These are phyloP conservation scores for Tetracladium marchalianum DNA, from an alignment of 495 filamentous ascomycete species.

Conservation along the genomic window DNA sequence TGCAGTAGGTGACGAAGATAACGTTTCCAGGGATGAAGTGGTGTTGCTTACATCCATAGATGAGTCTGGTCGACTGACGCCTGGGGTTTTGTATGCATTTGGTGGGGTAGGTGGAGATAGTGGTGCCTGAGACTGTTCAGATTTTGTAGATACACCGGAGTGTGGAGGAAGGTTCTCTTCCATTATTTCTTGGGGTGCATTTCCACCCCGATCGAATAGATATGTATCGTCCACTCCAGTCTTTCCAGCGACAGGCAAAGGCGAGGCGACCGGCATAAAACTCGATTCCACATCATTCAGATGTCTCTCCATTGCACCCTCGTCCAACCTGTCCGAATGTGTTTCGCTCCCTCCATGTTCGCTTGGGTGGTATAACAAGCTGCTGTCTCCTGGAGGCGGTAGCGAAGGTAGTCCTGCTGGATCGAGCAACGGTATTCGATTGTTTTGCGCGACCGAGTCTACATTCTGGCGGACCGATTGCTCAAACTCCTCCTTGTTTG, in stretches of 20 bases:
- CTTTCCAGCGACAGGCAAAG: constrained; percentile 22
- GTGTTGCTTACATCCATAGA: constrained; percentile 30
- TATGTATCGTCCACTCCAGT: constrained; percentile 51
- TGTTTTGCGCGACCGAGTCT: constrained; percentile 2
- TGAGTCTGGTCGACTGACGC: constrained; percentile 7
- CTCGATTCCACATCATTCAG: constrained; percentile 84
- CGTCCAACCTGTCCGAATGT: constrained; percentile 45
- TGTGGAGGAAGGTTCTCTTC: not conserved
- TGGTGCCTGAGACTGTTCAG: not conserved
- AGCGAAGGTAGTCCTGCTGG: constrained; percentile 11
- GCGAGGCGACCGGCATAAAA: constrained; percentile 44
- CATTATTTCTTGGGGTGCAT: too few relatives aligned
- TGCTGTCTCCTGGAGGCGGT: constrained; percentile 16
- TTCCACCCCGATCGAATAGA: constrained; percentile 40
- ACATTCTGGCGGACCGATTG: constrained; percentile 10
- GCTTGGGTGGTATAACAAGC: constrained; percentile 9
- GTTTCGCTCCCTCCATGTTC: constrained; percentile 17
- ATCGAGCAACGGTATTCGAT: constrained; percentile 14
- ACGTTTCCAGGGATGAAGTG: constrained; percentile 50
- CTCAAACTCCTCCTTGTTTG: constrained; percentile 11
- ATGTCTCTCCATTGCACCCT: constrained; percentile 53
- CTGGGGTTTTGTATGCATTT: constrained; percentile 15
- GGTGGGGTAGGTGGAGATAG: constrained; percentile 30
- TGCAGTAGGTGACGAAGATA: constrained; percentile 57
- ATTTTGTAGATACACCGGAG: constrained; percentile 2